Evolutionary conservation across 176 grass and related monocot species (phyloP).

Genomic region (Pontederia paniculata): DNA sequence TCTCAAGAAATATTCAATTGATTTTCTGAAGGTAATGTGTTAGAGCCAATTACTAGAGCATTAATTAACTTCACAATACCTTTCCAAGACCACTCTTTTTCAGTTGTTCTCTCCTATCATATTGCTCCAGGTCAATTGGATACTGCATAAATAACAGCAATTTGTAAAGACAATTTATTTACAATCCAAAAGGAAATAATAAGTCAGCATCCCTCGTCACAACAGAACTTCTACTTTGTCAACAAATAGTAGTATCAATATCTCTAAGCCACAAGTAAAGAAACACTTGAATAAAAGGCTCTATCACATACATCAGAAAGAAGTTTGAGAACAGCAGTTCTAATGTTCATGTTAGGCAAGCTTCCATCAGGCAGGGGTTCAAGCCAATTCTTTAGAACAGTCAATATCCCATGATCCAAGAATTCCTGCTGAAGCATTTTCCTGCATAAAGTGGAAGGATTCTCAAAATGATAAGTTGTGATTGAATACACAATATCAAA

Average conservation of each 20-base stretch:
- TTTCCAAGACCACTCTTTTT: conserved; percentile 98
- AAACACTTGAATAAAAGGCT: not conserved
- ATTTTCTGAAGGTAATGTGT: not conserved
- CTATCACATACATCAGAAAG: conserved; percentile 54
- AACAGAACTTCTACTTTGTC: not conserved
- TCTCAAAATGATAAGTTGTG: not conserved
- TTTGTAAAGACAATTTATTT: not conserved
- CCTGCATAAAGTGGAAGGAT: conserved; percentile 33
- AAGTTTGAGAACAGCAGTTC: conserved; percentile 76
- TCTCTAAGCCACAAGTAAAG: not conserved
- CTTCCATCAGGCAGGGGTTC: conserved; percentile 91
- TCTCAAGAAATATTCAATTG: not conserved
- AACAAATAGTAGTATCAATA: not conserved
- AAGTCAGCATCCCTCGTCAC: not conserved
- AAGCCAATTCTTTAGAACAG: conserved; percentile 87
- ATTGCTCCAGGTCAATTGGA: conserved; percentile 91
- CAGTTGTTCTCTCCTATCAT: conserved; percentile 80
- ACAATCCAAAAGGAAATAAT: conserved; percentile 20
- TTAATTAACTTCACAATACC: conserved; percentile 21
- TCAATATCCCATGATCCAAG: conserved; percentile 89
- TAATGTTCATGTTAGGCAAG: conserved; percentile 91
- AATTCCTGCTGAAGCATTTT: conserved; percentile 99
- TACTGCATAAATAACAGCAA: conserved; percentile 42
- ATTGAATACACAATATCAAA: no score
- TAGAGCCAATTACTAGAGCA: not conserved